Conservation (phyloP, 1,139 yeast genomes). For the Saccharomycopsis phalli region DNA sequence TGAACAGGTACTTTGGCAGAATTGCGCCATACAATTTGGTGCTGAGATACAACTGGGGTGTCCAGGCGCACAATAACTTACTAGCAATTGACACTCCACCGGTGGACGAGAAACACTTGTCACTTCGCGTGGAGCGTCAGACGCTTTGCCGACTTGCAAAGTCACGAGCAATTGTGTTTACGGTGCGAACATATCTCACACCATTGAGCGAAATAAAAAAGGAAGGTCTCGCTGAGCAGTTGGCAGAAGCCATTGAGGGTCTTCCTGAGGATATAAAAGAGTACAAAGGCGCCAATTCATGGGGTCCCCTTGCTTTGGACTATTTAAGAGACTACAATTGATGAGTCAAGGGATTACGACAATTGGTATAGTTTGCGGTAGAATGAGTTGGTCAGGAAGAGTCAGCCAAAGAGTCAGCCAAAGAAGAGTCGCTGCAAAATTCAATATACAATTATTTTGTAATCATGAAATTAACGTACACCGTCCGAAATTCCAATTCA, state of each 20-base stretch:
- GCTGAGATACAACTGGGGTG: conserved; percentile 69
- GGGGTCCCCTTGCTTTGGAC: conserved; percentile 57
- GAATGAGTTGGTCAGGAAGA: neutral
- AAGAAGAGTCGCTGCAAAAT: too few relatives aligned
- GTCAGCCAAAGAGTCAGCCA: too few relatives aligned
- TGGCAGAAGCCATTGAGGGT: conserved; percentile 49
- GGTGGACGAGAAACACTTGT: conserved; percentile 36
- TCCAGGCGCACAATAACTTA: conserved; percentile 64
- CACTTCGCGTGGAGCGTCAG: conserved; percentile 54
- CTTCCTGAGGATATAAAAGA: conserved; percentile 50
- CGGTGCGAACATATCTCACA: conserved; percentile 55
- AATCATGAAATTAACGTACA: too few relatives aligned
- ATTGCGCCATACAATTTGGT: conserved; percentile 54
- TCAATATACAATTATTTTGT: too few relatives aligned
- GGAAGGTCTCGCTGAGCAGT: conserved; percentile 43
- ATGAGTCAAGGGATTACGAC: neutral
- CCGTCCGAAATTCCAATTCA: too few relatives aligned
- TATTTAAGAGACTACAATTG: conserved; percentile 23
- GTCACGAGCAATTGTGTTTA: conserved; percentile 50
- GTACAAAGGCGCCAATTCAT: conserved; percentile 49
- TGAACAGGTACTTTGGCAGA: conserved; percentile 67
- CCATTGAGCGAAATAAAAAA: conserved; percentile 47
- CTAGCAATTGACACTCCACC: conserved; percentile 26
- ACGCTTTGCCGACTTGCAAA: conserved; percentile 58
- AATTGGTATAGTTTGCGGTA: neutral